phyloP scores from a whole-genome alignment of 2,329 filamentous ascomycete genomes.

The Phaeosphaeriaceae sp. region DNA sequence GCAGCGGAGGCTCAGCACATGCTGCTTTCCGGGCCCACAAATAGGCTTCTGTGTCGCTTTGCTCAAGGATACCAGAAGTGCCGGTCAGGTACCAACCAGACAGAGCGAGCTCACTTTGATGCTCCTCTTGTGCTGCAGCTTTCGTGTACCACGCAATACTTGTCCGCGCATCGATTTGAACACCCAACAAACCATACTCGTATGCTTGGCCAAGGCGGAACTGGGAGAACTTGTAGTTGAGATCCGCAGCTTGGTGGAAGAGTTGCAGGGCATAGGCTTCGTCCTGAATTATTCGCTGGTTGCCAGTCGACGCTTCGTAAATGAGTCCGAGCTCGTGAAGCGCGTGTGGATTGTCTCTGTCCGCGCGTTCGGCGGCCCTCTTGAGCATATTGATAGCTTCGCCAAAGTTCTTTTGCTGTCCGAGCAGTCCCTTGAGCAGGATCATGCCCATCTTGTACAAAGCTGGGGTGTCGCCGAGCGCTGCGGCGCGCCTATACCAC shows the following conservation, averaged over 20 bases:
- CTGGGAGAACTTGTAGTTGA: slow-evolving; percentile 95
- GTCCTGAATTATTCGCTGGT: slow-evolving; percentile 73
- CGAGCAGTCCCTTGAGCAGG: slow-evolving; percentile 88
- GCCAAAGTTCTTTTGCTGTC: slow-evolving; percentile 79
- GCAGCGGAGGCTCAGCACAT: slow-evolving; percentile 73
- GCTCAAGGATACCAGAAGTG: slow-evolving; percentile 82
- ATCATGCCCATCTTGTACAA: slow-evolving; percentile 99
- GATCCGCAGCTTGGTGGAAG: slow-evolving; percentile 82
- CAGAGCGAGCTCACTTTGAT: slow-evolving; percentile 77
- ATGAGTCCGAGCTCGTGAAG: slow-evolving; percentile 81
- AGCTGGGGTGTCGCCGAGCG: slow-evolving; percentile 86
- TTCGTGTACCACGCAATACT: slow-evolving; percentile 95
- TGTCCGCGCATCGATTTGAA: slow-evolving; percentile 79
- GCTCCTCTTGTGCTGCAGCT: slow-evolving; percentile 90
- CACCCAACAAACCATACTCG: slow-evolving; percentile 87
- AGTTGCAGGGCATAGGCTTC: slow-evolving; percentile 81
- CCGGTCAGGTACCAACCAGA: slow-evolving; percentile 88
- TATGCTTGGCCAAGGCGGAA: slow-evolving; percentile 86
- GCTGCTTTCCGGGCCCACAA: slow-evolving; percentile 96
- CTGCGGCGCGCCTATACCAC: slow-evolving; percentile 95
- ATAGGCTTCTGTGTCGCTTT: slow-evolving; percentile 95
- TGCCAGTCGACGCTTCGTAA: slow-evolving; percentile 70
- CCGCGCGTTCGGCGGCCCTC: slow-evolving; percentile 85
- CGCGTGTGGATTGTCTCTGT: slow-evolving; percentile 90
- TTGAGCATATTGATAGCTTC: slow-evolving; percentile 94